Base-by-base conservation (phyloP, 1,139 yeast species). In the Sugiyamaella grinbergsii region DNA sequence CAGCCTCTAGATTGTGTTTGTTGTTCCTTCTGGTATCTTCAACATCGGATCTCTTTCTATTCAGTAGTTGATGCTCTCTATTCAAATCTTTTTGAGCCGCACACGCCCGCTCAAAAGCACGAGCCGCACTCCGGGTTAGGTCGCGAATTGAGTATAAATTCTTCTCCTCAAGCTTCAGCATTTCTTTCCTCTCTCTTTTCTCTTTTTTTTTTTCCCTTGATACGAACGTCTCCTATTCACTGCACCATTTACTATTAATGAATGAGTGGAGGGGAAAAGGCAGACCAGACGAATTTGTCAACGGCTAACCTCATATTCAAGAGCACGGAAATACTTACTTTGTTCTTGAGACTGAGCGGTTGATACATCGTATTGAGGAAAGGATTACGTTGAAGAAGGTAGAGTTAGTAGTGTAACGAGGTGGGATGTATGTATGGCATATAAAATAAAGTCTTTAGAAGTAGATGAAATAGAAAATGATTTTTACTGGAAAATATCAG, bases 181-280 rank as follows among this genome's bases (percentile, higher is more conserved):
- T n/a, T 36, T 16, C n/a, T 24, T 23, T 45, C 18, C 19, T 39
- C 31, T 16, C n/a, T 42, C 38, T 28, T 46, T 23, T 33, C 41
- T 38, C 43, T 47, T 56, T 42, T 13, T 56, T 52, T 15, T 49
- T 58, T 58, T 47, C 57, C 60, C 55, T 63, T 62, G 66, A 61
- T 62, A 62, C 66, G 49, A 51, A 36, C 36, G 66, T 55, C 67
- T 57, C 52, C 65, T 57, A 63, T 63, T 63, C 67, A 63, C 67
- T 63, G 64, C 57, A 58, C 63, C 55, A 54, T 42, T 55, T 50
- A 38, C n/a, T 18, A 26, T 20, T 46, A 36, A 50, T 63, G 61
- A 58, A 42, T 56, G 62, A 56, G 42, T 56, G 63, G 64, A 63
- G 67, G 67, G 67, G 67, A 63, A 63, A 63, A 57, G 65, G 50